phyloP scores from a whole-genome alignment of 495 filamentous ascomycete genomes.

The Paragyromitra xinjiangensis region DNA sequence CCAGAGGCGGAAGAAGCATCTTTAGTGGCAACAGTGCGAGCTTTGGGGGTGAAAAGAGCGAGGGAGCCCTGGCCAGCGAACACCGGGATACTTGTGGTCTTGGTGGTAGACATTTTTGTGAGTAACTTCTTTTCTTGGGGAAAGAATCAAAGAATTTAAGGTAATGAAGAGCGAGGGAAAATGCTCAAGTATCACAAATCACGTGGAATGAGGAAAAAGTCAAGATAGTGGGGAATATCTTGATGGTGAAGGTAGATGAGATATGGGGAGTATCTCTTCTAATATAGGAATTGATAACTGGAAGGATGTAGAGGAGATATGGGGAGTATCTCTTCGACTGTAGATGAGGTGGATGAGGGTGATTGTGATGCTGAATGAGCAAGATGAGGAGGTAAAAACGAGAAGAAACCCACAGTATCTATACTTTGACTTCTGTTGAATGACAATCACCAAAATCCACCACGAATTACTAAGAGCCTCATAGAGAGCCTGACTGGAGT shows the following conservation, averaged over 20 bases:
- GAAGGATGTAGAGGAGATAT: conserved; percentile 22
- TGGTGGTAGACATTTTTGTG: conserved; percentile 11
- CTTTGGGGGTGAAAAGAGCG: conserved; percentile 45
- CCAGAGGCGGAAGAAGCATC: conserved; percentile 42
- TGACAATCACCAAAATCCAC: not conserved
- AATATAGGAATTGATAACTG: not conserved
- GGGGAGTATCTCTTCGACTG: conserved; percentile 38
- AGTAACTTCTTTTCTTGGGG: not conserved
- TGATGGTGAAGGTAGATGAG: not conserved
- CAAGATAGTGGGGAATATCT: conserved; percentile 32
- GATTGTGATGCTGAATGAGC: conserved; percentile 5
- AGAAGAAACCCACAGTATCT: conserved; percentile 29
- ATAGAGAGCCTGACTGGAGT: not conserved
- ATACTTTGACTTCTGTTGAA: conserved; percentile 14
- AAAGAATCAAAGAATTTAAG: conserved; percentile 1
- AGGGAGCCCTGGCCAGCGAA: conserved; percentile 50
- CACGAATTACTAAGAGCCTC: not conserved
- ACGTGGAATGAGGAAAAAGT: not conserved
- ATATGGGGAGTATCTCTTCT: conserved; percentile 23
- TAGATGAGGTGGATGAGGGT: not conserved
- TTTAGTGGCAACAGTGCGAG: conserved; percentile 33
- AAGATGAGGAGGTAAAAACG: conserved; percentile 13
- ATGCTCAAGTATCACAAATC: conserved; percentile 15
- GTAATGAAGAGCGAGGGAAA: not conserved
- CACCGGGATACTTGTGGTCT: conserved; percentile 43